Conservation (phyloP, 116 monocot species). For the Posidonia oceanica region DNA sequence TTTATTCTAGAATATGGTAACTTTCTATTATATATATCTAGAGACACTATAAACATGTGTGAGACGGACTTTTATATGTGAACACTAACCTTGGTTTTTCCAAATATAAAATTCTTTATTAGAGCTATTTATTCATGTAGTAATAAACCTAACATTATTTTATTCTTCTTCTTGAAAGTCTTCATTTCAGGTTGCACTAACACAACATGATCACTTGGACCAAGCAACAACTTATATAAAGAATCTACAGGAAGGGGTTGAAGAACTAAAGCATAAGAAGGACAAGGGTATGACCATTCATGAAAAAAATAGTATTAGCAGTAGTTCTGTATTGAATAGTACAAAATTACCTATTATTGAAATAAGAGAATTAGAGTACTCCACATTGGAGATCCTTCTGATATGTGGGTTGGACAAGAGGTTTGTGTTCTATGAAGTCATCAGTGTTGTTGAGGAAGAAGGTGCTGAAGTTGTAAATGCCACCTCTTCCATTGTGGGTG, state of each 20-base stretch:
- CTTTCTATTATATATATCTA: no score
- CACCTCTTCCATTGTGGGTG: conserved; percentile 25
- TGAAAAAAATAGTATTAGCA: background rate
- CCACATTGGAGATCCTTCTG: conserved; percentile 34
- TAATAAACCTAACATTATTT: no score
- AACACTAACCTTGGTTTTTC: no score
- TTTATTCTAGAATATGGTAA: no score
- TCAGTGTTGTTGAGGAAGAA: conserved; percentile 38
- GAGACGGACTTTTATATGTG: no score
- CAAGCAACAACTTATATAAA: conserved; percentile 37
- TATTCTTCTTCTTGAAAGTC: no score
- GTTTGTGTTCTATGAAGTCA: conserved; percentile 19
- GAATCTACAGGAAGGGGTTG: conserved; percentile 22
- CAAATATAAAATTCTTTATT: no score
- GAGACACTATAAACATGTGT: no score
- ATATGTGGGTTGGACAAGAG: conserved; percentile 18
- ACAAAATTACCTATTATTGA: conserved; percentile 27
- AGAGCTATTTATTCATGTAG: no score
- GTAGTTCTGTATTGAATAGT: background rate
- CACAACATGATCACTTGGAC: conserved; percentile 43
- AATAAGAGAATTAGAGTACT: conserved; percentile 24
- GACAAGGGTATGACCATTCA: conserved; percentile 5
- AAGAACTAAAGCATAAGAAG: conserved; percentile 19
- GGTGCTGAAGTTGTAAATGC: conserved; percentile 52
- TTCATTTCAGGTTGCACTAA: no score